Evolutionary conservation across 108 stramenopile species (phyloP).

Genomic region (Skeletonema marinoi): DNA sequence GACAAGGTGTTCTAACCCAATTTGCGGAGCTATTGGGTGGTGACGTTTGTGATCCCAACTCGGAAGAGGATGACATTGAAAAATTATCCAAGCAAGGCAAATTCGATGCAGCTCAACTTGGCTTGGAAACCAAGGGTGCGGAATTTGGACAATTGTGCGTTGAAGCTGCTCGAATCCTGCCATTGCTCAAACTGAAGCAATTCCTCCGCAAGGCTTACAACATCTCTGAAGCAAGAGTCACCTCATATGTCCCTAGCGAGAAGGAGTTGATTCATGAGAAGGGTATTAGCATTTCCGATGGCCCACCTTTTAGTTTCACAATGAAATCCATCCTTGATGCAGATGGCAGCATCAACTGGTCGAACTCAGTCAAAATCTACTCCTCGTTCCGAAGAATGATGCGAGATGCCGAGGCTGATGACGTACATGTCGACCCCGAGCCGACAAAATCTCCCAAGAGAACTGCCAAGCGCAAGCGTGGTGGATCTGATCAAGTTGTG

Average conservation of each 20-base stretch:
- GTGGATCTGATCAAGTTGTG: conserved; percentile 9
- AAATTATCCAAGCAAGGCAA: conserved; percentile 46
- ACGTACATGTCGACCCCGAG: conserved; percentile 19
- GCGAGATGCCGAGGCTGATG: conserved; percentile 20
- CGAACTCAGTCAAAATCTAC: conserved; percentile 33
- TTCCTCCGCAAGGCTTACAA: conserved; percentile 77
- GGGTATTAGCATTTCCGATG: conserved; percentile 31
- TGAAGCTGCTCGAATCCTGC: conserved; percentile 57
- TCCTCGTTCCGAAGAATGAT: conserved; percentile 19
- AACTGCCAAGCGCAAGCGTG: conserved; percentile 22
- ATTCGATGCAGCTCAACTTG: conserved; percentile 46
- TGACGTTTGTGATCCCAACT: conserved; percentile 65
- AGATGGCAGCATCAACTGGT: conserved; percentile 32
- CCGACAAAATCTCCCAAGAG: conserved; percentile 6
- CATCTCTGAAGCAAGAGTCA: conserved; percentile 67
- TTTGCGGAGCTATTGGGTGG: conserved; percentile 66
- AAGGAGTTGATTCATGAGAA: conserved; percentile 58
- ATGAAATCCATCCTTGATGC: conserved; percentile 22
- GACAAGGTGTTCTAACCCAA: conserved; percentile 57
- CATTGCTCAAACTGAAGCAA: conserved; percentile 71
- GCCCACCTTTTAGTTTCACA: conserved; percentile 21
- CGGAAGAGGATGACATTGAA: conserved; percentile 72
- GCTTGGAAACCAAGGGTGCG: conserved; percentile 18
- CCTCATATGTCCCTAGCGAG: conserved; percentile 71
- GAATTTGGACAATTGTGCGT: conserved; percentile 60